Evolutionary conservation across 306 rosid species (phyloP), one percentile per base, ranked within the genome.

Genomic region (Mimosa bimucronata): DNA sequence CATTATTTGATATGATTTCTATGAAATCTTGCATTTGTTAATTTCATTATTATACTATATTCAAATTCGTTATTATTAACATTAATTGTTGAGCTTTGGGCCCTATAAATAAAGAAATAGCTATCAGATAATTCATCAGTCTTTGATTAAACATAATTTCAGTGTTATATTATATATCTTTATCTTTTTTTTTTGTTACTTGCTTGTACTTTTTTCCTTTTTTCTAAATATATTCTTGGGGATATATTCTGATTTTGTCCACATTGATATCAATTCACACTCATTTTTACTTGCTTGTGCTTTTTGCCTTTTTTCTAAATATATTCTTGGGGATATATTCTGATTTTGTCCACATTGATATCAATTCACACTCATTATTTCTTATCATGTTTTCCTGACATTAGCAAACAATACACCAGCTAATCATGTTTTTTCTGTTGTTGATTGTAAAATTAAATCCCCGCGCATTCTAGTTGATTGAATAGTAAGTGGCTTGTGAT

Each of bases 401-500:
- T n/a, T n/a, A n/a, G n/a, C n/a, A n/a, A n/a, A n/a, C n/a, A n/a
- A n/a, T n/a, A n/a, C n/a, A n/a, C n/a, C n/a, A n/a, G n/a, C n/a
- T n/a, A n/a, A n/a, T n/a, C n/a, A n/a, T n/a, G n/a, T n/a, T n/a
- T n/a, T n/a, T n/a, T n/a, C n/a, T n/a, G n/a, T n/a, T n/a, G n/a
- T n/a, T n/a, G n/a, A n/a, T n/a, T n/a, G n/a, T n/a, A n/a, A n/a
- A n/a, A n/a, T n/a, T n/a, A n/a, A n/a, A n/a, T n/a, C n/a, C n/a
- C n/a, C n/a, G n/a, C n/a, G n/a, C n/a, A n/a, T n/a, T n/a, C n/a
- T n/a, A n/a, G 76, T 31, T 45, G 78, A 66, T 40, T 65, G 34
- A 48, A 68, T 73, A 37, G 66, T 71, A 66, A 40, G 77, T 62
- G 71, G 83, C 85, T 88, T 46, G 87, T 79, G 44, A 62, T 64